Evolutionary conservation across 2,329 filamentous ascomycete species (phyloP).

Genomic region (Immersiporthe knoxdaviesiana): DNA sequence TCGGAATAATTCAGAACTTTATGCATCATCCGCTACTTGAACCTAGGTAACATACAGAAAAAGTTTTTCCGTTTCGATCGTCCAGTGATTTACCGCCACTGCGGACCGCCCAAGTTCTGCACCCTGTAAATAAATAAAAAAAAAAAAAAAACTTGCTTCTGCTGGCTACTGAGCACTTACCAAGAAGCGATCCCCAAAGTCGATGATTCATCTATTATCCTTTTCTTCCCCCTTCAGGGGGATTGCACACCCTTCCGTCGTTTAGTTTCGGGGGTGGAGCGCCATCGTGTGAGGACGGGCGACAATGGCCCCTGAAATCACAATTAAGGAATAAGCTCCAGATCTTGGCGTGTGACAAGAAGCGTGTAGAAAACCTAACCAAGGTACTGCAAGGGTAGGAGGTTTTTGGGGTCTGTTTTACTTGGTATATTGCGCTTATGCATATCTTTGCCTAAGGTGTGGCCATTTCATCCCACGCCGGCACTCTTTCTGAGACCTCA

Average conservation of each 20-base stretch:
- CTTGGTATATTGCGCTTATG: neutral
- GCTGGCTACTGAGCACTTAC: neutral
- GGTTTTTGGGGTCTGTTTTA: neutral
- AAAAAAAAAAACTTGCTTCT: neutral
- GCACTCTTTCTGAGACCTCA: conserved; percentile 3
- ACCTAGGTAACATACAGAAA: neutral
- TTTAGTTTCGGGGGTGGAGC: neutral
- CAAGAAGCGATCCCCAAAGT: neutral
- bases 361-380: neutral
- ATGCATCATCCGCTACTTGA: neutral
- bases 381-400: too few species aligned
- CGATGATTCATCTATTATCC: neutral
- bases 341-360: neutral
- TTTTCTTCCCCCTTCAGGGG: neutral
- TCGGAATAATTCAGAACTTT: neutral
- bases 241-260: neutral
- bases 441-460: neutral
- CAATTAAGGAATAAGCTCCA: neutral
- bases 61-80: neutral
- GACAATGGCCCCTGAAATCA: conserved; percentile 1
- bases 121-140: too few species aligned
- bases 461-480: neutral
- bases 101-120: neutral
- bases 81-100: neutral
- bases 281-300: neutral